phyloP scores from a whole-genome alignment of 345 rosid species.

The Eucalyptus sideroxylon region DNA sequence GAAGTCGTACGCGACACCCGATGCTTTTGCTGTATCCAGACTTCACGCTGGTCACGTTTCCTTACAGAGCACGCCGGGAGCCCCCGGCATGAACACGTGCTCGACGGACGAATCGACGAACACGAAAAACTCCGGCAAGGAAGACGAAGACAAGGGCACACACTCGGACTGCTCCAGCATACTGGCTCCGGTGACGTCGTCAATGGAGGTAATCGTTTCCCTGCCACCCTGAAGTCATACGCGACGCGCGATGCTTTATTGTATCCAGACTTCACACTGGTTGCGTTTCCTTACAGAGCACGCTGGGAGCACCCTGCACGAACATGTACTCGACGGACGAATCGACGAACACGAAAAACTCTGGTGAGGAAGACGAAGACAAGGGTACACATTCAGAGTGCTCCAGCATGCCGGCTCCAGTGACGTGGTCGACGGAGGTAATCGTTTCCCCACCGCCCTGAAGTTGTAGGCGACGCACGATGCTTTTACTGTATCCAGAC shows the following conservation, averaged over 20 bases:
- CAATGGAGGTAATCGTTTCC: conserved; percentile 54
- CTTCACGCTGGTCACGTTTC: neutral
- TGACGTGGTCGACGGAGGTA: no score
- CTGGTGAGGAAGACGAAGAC: conserved; percentile 50
- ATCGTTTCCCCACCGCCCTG: no score
- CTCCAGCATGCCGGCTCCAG: no score
- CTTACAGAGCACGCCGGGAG: conserved; percentile 81
- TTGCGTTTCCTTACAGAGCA: conserved; percentile 29
- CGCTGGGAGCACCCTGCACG: conserved; percentile 96
- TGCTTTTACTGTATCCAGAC: neutral
- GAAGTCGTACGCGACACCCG: no score
- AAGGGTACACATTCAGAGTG: no score
- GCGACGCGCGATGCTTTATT: neutral
- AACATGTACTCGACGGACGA: conserved; percentile 58
- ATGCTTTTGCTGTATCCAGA: neutral
- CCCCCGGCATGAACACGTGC: conserved; percentile 58
- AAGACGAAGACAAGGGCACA: conserved; percentile 23
- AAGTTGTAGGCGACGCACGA: no score
- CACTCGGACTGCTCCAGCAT: no score
- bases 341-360: conserved; percentile 37
- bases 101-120: conserved; percentile 71
- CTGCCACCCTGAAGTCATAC: neutral
- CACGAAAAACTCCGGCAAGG: conserved; percentile 33
- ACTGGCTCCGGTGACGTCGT: conserved; percentile 14
- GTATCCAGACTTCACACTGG: neutral